Evolutionary conservation across 202 grass and related monocot species (phyloP), one percentile per base, ranked within the genome.

Genomic region (Schoenoplectus triqueter): DNA sequence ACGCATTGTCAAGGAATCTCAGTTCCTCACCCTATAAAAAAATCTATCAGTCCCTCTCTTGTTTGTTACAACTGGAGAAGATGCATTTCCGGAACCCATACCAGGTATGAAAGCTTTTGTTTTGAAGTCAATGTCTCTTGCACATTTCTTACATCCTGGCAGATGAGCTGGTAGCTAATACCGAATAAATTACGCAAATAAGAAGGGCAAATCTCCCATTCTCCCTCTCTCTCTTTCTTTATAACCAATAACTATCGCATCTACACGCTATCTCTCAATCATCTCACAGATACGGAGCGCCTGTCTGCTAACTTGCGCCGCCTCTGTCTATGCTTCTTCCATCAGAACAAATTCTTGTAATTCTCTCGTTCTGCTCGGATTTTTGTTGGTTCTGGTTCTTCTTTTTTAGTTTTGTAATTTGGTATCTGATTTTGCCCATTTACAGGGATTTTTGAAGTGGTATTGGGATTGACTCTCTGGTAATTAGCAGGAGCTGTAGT

Each of bases 171-270:
- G 73, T n/a, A 59, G 21, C 10, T 39, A 22, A 55, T 11, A 56
- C 72, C 9, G 50, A 75, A n/a, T 77, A 57, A 57, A 41, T 40
- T 57, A 59, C 10, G n/a, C 50, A 59, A 77, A 77, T 77, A 77
- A 77, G 13, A 77, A 41, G 31, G 21, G 0, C 10, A 15, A 41
- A 59, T 5, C 21, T 11, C 14, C 15, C 45, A 10, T 10, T 3
- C 31, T 31, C 31, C 31, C 31, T 31, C 31, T 31, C 48, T 74
- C 71, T 79, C 20, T 76, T 14, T 40, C 50, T 76, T 20, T 76
- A 76, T n/a, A 79, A 62, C 39, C 39, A 79, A 59, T 42, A 82
- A 68, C 62, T 4, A 31, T 45, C 42, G 0, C 10, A 31, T 52
- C 61, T 48, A 63, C 57, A 19, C 39, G 78, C 46, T 2, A 3